Percentiles rank a stretch among this genome's conserved stretches.
These are phyloP conservation scores for Lactarius akahatsu DNA, from an alignment of 768 basidiomycete species.

Conservation along the genomic window DNA sequence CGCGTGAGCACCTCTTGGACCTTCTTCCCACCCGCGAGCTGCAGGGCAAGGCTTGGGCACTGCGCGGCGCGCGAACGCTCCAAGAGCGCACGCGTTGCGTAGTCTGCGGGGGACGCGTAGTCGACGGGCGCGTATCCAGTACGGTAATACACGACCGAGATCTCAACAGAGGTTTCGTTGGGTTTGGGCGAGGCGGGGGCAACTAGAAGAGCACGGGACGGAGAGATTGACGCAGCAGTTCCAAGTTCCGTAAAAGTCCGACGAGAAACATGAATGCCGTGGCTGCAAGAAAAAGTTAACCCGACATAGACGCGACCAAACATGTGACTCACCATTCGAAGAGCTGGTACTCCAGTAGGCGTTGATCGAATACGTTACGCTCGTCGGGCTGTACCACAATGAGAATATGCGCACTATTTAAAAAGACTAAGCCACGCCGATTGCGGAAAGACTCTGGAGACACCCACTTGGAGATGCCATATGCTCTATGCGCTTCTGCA, in stretches of 20 bases:
- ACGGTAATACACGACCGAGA: slow-evolving; percentile 89
- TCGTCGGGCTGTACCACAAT: slow-evolving; percentile 90
- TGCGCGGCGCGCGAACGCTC: slow-evolving; percentile 88
- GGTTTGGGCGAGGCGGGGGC: slow-evolving; percentile 35
- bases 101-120: slow-evolving; percentile 64
- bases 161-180: slow-evolving; percentile 49
- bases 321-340: slow-evolving; percentile 58
- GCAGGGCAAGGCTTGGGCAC: slow-evolving; percentile 86
- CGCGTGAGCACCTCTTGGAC: slow-evolving; percentile 85
- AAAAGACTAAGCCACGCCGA: slow-evolving; percentile 1
- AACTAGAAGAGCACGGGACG: slow-evolving; percentile 46
- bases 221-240: slow-evolving; percentile 45
- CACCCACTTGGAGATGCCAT: slow-evolving; percentile 53
- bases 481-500: slow-evolving; percentile 75
- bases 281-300: slow-evolving; percentile 41
- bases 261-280: slow-evolving; percentile 71
- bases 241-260: slow-evolving; percentile 74
- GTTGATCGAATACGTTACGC: slow-evolving; percentile 94
- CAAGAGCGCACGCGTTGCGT: slow-evolving; percentile 70
- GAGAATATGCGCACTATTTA: slow-evolving; percentile 55
- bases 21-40: slow-evolving; percentile 96
- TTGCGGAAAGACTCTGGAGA: neutral
- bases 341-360: slow-evolving; percentile 83
- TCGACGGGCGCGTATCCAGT: slow-evolving; percentile 85
- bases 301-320: neutral